A percentile compares a stretch with the other conserved stretches of the same genome.
These are phyloP conservation scores for Phytophthora niederhauseri DNA, from an alignment of 352 stramenopile genomes.

Conservation along the genomic window DNA sequence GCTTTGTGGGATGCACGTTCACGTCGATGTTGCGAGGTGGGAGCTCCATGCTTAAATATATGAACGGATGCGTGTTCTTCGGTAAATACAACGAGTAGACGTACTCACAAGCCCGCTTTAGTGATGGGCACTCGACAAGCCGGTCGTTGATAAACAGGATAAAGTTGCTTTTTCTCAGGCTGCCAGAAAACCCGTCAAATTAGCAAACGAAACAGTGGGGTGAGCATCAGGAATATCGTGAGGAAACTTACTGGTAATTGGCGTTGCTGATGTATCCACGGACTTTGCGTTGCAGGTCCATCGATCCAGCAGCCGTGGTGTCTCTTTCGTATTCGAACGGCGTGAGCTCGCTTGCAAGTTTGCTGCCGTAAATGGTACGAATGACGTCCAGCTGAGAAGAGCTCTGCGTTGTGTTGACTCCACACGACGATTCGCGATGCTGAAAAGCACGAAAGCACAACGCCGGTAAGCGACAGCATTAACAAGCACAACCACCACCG, in stretches of 20 bases:
- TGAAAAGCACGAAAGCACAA: slow-evolving; percentile 13
- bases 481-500: not conserved
- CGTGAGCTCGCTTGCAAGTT: slow-evolving; percentile 67
- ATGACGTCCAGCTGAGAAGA: slow-evolving; percentile 76
- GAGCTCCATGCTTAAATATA: slow-evolving; percentile 97
- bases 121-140: slow-evolving; percentile 92
- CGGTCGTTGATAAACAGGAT: slow-evolving; percentile 99
- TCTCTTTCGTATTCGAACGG: slow-evolving; percentile 50
- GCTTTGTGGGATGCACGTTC: slow-evolving; percentile 99
- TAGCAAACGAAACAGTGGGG: not conserved
- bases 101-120: slow-evolving; percentile 95
- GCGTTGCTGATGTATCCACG: slow-evolving; percentile 83
- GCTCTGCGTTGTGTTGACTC: slow-evolving; percentile 77
- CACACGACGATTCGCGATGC: slow-evolving; percentile 79
- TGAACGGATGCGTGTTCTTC: slow-evolving; percentile 95
- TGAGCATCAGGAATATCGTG: not conserved
- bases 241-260: slow-evolving; percentile 82
- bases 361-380: slow-evolving; percentile 75
- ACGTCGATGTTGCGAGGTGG: slow-evolving; percentile 96
- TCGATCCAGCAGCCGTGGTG: slow-evolving; percentile 34
- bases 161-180: slow-evolving; percentile 83
- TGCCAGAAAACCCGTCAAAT: slow-evolving; percentile 22
- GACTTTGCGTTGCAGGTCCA: slow-evolving; percentile 47
- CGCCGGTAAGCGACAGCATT: not conserved
- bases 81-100: slow-evolving; percentile 95